Conservation (phyloP, 225 moss, liverwort and hornwort species). For the Marchantia polymorpha region DNA sequence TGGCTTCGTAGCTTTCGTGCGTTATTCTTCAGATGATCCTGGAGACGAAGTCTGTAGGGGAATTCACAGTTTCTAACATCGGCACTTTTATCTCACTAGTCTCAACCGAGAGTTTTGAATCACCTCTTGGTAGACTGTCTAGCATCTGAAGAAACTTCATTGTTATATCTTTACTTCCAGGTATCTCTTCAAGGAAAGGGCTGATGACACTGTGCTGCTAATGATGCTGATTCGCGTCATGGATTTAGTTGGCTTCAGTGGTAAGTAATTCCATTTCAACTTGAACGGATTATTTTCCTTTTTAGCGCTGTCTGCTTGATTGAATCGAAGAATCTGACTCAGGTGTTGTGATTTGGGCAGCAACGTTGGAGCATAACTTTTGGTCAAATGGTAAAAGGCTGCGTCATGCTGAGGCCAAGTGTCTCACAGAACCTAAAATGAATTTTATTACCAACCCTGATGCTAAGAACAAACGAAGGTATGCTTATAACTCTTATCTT, state of each 20-base stretch:
- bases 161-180: slow-evolving; percentile 33
- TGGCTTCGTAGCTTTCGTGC: background rate
- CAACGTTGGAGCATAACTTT: slow-evolving; percentile 46
- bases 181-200: slow-evolving; percentile 77
- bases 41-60: background rate
- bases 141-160: background rate
- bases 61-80: background rate
- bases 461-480: slow-evolving; percentile 82
- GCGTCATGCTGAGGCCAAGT: slow-evolving; percentile 68
- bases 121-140: background rate
- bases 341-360: slow-evolving; percentile 21
- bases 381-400: slow-evolving; percentile 46
- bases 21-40: background rate
- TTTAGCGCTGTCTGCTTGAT: background rate
- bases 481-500: background rate
- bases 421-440: slow-evolving; percentile 84
- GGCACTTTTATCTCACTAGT: background rate
- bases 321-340: background rate
- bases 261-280: slow-evolving; percentile 34
- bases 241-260: slow-evolving; percentile 84
- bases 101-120: background rate
- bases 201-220: slow-evolving; percentile 90
- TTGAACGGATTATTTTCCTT: background rate
- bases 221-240: slow-evolving; percentile 87
- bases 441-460: slow-evolving; percentile 76